phyloP scores from a whole-genome alignment of 2,329 filamentous ascomycete genomes.

The Colletotrichum incanum region DNA sequence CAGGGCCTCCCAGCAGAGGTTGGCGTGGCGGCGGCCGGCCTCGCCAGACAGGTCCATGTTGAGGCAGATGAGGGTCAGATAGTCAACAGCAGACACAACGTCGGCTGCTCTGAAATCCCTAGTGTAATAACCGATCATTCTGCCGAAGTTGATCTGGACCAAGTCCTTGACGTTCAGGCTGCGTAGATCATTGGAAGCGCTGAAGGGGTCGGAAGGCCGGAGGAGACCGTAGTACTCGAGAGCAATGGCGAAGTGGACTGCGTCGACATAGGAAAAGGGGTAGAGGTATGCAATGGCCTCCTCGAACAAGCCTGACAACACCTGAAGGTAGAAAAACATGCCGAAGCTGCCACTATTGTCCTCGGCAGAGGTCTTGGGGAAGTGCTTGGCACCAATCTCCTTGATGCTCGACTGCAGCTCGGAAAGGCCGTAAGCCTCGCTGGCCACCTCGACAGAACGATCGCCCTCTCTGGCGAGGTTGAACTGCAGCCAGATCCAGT shows the following conservation, averaged over 20 bases:
- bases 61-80: conserved; percentile 91
- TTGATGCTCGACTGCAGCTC: conserved; percentile 85
- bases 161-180: conserved; percentile 77
- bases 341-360: conserved; percentile 85
- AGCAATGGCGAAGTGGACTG: conserved; percentile 93
- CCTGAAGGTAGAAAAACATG: conserved; percentile 94
- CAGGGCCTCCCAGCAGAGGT: conserved; percentile 91
- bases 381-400: conserved; percentile 93
- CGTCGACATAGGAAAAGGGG: conserved; percentile 90
- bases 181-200: conserved; percentile 79
- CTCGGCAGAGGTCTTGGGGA: conserved; percentile 85
- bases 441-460: conserved; percentile 74
- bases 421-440: conserved; percentile 75
- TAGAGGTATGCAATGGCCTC: conserved; percentile 94
- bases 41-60: conserved; percentile 87
- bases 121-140: conserved; percentile 95
- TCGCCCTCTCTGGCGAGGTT: conserved; percentile 78
- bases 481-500: conserved; percentile 82
- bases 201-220: conserved; percentile 86
- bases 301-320: conserved; percentile 94
- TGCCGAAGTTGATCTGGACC: conserved; percentile 93
- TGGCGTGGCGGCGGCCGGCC: conserved; percentile 82
- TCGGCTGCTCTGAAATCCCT: conserved; percentile 94
- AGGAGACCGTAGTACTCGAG: conserved; percentile 92
- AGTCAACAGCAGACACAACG: conserved; percentile 92